Conservation (phyloP, 352 stramenopile genomes). For the Phytophthora multivora region DNA sequence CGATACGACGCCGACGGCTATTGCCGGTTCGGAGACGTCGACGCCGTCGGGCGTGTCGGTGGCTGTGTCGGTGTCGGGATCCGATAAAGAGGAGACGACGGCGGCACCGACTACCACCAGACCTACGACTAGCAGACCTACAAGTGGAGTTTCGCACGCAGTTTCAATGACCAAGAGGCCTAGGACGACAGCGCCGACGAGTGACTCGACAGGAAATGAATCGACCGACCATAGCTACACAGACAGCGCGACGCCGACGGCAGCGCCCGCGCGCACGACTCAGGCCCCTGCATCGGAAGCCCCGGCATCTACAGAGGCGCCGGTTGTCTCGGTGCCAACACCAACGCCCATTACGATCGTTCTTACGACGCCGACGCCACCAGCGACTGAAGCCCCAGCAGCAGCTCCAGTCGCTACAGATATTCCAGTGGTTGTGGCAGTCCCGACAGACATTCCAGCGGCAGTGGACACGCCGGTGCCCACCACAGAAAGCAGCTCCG, state of each 20-base stretch:
- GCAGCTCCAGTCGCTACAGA: conserved; percentile 1
- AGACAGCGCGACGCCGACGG: conserved; percentile 14
- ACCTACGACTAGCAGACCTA: conserved; percentile 3
- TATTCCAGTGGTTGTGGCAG: background rate
- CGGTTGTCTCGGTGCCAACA: background rate
- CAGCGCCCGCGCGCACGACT: conserved; percentile 12
- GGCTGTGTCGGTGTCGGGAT: background rate
- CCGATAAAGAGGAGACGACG: background rate
- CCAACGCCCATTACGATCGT: background rate
- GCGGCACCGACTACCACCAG: background rate
- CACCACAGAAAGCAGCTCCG: conserved; percentile 9
- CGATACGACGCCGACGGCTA: conserved; percentile 1
- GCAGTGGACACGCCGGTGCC: conserved; percentile 1
- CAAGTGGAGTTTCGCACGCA: background rate
- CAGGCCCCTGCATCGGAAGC: background rate
- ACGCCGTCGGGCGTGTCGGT: background rate
- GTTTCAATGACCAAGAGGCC: background rate
- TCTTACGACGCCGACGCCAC: conserved; percentile 2
- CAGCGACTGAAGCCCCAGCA: background rate
- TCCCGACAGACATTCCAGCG: conserved; percentile 5
- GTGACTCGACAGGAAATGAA: conserved; percentile 9
- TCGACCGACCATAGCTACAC: conserved; percentile 4
- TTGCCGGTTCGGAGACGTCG: background rate
- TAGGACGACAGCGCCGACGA: background rate
- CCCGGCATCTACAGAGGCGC: background rate